phyloP scores from a whole-genome alignment of 2,329 filamentous ascomycete genomes.

The Elsinoe perseae region DNA sequence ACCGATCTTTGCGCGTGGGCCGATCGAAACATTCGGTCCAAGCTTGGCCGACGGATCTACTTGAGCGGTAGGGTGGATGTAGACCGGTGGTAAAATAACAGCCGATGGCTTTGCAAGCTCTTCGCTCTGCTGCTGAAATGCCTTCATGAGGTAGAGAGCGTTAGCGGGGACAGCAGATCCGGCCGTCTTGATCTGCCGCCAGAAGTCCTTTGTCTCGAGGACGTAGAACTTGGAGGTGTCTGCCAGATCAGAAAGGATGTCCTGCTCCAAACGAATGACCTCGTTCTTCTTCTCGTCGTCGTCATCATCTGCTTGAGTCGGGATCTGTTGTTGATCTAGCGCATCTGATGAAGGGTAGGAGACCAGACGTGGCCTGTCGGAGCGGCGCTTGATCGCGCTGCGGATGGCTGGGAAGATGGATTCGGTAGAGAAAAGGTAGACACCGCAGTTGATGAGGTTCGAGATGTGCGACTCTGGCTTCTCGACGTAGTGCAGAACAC shows the following conservation, averaged over 20 bases:
- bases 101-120: slow-evolving; percentile 78
- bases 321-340: slow-evolving; percentile 54
- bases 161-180: slow-evolving; percentile 95
- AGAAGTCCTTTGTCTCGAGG: slow-evolving; percentile 97
- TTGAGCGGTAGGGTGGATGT: slow-evolving; percentile 83
- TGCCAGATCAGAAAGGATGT: slow-evolving; percentile 89
- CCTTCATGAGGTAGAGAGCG: slow-evolving; percentile 91
- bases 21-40: slow-evolving; percentile 92
- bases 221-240: slow-evolving; percentile 98
- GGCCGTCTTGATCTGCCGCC: slow-evolving; percentile 99
- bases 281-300: slow-evolving; percentile 71
- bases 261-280: slow-evolving; percentile 90
- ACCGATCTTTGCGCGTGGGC: slow-evolving; percentile 76
- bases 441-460: slow-evolving; percentile 97
- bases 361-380: slow-evolving; percentile 79
- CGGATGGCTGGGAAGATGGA: slow-evolving; percentile 95
- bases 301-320: slow-evolving; percentile 56
- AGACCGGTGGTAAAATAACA: slow-evolving; percentile 85
- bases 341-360: slow-evolving; percentile 97
- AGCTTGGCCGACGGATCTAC: slow-evolving; percentile 95
- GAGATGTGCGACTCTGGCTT: slow-evolving; percentile 97
- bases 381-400: slow-evolving; percentile 88
- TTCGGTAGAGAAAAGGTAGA: slow-evolving; percentile 94
- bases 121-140: slow-evolving; percentile 70
- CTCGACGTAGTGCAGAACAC: slow-evolving; percentile 97